These are phyloP conservation scores for Xylaria multiplex DNA, from an alignment of 2,329 filamentous ascomycete species.

Conservation along the genomic window DNA sequence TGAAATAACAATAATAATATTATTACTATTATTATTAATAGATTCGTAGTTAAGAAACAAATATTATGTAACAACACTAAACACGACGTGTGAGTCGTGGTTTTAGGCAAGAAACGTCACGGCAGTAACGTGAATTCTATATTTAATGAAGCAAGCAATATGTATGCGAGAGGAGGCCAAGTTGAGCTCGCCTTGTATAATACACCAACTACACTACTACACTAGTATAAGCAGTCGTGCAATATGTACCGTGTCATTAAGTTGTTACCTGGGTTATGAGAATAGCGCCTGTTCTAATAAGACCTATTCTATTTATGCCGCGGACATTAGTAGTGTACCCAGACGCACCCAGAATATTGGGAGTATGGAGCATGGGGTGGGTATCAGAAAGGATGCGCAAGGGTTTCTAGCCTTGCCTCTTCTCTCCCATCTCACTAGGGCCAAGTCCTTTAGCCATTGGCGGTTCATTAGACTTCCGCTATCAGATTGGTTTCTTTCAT, in stretches of 20 bases:
- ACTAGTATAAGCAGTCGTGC: neutral
- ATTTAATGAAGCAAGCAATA: neutral
- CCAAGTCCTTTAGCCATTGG: constrained; percentile 3
- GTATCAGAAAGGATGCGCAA: constrained; percentile 43
- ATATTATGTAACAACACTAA: neutral
- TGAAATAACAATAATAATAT: neutral
- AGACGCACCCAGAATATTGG: constrained; percentile 49
- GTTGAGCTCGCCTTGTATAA: constrained; percentile 4
- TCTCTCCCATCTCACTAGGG: constrained; percentile 27
- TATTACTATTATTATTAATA: too few relatives aligned
- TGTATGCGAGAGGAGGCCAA: constrained; percentile 5
- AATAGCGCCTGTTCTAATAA: constrained; percentile 32
- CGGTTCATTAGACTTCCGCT: neutral
- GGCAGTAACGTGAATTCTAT: neutral
- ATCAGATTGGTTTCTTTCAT: constrained; percentile 3
- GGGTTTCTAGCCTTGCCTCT: constrained; percentile 48
- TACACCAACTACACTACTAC: neutral
- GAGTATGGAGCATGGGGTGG: constrained; percentile 46
- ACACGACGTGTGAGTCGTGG: neutral
- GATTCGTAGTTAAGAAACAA: neutral
- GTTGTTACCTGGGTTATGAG: constrained; percentile 33
- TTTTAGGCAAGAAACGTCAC: neutral
- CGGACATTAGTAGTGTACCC: constrained; percentile 31
- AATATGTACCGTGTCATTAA: constrained; percentile 11
- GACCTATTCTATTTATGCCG: constrained; percentile 39